Evolutionary conservation across 345 rosid species (phyloP), one percentile per base, ranked within the genome.

Genomic region (Aquilaria sinensis): DNA sequence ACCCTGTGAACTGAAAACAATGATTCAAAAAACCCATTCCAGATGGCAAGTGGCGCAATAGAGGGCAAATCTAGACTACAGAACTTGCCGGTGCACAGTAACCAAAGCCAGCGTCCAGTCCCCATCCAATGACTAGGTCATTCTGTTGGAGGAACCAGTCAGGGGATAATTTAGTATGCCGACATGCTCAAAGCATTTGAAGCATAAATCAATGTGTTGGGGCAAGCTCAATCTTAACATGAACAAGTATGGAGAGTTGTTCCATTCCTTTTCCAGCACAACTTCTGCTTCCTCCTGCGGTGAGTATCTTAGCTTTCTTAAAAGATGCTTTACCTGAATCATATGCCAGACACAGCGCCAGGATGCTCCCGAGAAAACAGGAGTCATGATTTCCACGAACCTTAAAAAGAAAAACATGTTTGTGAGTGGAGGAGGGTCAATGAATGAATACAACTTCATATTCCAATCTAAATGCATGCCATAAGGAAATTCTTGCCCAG

Each of bases 121-220:
- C 96, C 97, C 97, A 86, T 34, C 85, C 89, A 31, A 77, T 84
- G 66, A 78, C 75, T 74, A 88, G 74, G 74, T 91, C 93, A 76
- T 78, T 91, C 96, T 91, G 73, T 37, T 5, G 8, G 34, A 31
- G 13, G 55, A 60, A 45, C 11, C 10, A 16, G 31, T 5, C 12
- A 15, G 62, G 52, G 33, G 45, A 2, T 49, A 57, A 14, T 23
- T 23, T 23, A 23, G 23, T 23, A 23, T 23, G 23, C 23, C 23
- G 23, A 23, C 23, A 23, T 23, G 23, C 23, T 23, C 23, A 23
- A 23, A 23, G 23, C 23, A 37, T 37, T 29, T 45, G 7, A 47
- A 47, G 12, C 5, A 37, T 37, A 37, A 0, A 1, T 37, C 8
- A 37, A 37, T 37, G 8, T 37, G 43, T 37, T 37, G 43, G 43